A percentile compares a stretch with the other conserved stretches of the same genome.
phyloP scores from a whole-genome alignment of 805 yeast species.

The Candida hungchunana region DNA sequence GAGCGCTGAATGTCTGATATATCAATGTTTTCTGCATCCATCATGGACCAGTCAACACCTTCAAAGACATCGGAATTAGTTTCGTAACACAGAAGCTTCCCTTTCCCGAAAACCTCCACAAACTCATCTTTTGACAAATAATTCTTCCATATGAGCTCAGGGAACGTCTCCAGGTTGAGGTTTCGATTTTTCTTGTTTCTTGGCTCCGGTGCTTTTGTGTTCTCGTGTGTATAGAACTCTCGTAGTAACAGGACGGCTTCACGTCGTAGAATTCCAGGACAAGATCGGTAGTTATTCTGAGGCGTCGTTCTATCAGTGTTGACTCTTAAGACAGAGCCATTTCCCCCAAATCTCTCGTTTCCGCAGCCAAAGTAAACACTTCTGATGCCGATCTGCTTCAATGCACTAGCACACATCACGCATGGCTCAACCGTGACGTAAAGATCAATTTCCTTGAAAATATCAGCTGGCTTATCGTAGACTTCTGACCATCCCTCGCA shows the following conservation, averaged over 20 bases:
- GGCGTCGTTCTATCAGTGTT: constrained; percentile 39
- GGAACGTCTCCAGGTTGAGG: constrained; percentile 53
- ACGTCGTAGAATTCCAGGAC: constrained; percentile 74
- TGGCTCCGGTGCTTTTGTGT: constrained; percentile 80
- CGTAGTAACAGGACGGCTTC: constrained; percentile 83
- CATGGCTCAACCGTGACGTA: constrained; percentile 98
- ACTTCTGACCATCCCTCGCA: constrained; percentile 12
- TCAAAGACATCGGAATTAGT: constrained; percentile 17
- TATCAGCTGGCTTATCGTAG: constrained; percentile 25
- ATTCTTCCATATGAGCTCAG: constrained; percentile 50
- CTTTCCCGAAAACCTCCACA: constrained; percentile 34
- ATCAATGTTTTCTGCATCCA: constrained; percentile 17
- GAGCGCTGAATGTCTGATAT: constrained; percentile 21
- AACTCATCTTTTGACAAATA: constrained; percentile 54
- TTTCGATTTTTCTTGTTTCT: constrained; percentile 66
- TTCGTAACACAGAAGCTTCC: constrained; percentile 8
- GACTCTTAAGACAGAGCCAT: constrained; percentile 76
- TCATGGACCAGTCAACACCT: constrained; percentile 13
- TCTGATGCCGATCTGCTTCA: constrained; percentile 72
- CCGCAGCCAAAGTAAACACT: constrained; percentile 87
- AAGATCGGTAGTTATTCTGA: constrained; percentile 41
- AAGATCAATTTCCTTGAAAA: constrained; percentile 56
- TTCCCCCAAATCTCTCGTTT: constrained; percentile 95
- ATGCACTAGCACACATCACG: constrained; percentile 93
- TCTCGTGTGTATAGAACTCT: constrained; percentile 80